Evolutionary conservation across 192 early-diverging fungal genomes (phyloP), one percentile per base, ranked within the genome.

Genomic region (Umbelopsis sp.): DNA sequence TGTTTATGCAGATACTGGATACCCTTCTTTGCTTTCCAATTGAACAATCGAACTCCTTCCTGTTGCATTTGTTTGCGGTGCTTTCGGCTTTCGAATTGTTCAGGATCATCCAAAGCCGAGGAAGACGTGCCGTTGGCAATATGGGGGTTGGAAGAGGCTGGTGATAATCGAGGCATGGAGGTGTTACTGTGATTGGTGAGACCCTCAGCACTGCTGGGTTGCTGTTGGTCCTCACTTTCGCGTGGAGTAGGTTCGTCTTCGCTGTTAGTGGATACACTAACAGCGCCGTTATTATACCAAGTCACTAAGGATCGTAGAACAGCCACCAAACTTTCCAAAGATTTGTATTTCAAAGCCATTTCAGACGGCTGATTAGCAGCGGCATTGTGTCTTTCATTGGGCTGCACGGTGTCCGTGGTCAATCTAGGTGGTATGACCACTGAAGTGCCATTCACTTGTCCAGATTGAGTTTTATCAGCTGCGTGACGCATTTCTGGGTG

Each of bases 1-100:
- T 87, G 80, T 13, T 87, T 87, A 27, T 88, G 68, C 70, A 95
- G 80, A 27, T 87, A 84, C 76, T 92, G 88, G 49, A 98, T 86
- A 15, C 94, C 95, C 87, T 92, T 94, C 70, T 95, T 93, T 35
- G 94, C 93, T 77, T 97, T 97, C 76, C 84, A 86, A 70, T 95
- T 94, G 74, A 97, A 97, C 69, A 87, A 78, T 69, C 89, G 87
- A 27, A 92, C 83, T 22, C 92, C 93, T 68, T 91, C 90, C 47
- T 90, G 84, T 48, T 94, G 82, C 70, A 90, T 80, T 77, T 94
- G 91, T 78, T 98, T 98, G 61, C 93, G 85, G 61, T 91, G 89
- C 75, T 94, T 96, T 73, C 91, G 73, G 53, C 83, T 89, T 72
- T 89, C 89, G 77, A 98, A 91, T 74, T 92, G 88, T 30, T 88